Percentiles rank a stretch among this genome's conserved stretches.
Evolutionary conservation across 331 rosid genomes (phyloP).

Genomic region (Erythrophleum ivorense): DNA sequence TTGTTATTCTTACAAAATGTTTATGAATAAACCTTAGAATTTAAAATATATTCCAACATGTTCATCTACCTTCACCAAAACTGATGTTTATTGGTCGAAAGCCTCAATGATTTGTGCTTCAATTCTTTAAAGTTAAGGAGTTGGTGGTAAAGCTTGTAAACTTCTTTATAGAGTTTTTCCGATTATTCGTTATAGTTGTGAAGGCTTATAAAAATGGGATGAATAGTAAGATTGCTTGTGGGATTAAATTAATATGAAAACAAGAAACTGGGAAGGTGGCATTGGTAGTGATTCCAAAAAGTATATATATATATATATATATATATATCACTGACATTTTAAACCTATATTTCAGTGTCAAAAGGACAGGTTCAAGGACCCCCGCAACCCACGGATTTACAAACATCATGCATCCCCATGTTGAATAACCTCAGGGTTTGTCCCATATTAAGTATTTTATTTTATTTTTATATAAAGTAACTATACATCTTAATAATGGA

Average conservation of each 20-base stretch:
- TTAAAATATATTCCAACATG: no score
- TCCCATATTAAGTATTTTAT: neutral
- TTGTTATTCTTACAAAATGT: no score
- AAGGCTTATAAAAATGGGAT: neutral
- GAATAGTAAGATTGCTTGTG: neutral
- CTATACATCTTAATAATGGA: neutral
- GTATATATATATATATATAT: neutral
- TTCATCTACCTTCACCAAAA: neutral
- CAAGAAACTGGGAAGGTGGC: neutral
- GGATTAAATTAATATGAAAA: neutral
- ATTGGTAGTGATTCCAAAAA: neutral
- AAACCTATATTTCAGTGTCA: slow-evolving; percentile 22
- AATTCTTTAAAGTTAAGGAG: neutral
- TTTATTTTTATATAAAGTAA: neutral
- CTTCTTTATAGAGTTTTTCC: no score
- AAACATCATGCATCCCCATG: neutral
- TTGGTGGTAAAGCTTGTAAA: neutral
- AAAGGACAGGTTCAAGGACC: neutral
- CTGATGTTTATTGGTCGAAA: slow-evolving; percentile 1
- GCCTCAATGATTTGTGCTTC: neutral
- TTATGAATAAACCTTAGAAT: no score
- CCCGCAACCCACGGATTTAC: neutral
- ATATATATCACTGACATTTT: neutral
- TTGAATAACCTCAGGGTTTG: neutral
- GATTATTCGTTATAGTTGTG: neutral